Base-by-base conservation (phyloP, 306 rosid species). In the Potentilla sterilis region DNA sequence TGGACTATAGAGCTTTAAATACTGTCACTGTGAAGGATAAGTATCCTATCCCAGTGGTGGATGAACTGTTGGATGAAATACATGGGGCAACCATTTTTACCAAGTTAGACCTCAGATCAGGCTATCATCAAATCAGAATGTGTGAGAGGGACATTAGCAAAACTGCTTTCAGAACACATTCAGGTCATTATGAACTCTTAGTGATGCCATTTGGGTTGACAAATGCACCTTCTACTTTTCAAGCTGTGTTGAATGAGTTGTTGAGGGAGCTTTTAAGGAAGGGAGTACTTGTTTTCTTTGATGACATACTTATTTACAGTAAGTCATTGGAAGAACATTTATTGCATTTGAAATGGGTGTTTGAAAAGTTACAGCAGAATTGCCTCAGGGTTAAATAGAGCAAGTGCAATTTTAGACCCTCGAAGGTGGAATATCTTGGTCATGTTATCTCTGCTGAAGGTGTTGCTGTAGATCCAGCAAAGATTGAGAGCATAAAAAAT, bases 401-500 rank as follows among this genome's bases (percentile, higher is more conserved):
- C 0, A 43, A 67, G 15, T 67, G 72, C 8, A 4, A 9, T 10
- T 67, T 67, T 67, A 37, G 72, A 3, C 0, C 6, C 0, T 1
- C 1, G 1, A 1, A 1, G 0, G 19, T 67, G 0, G 54, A 44
- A 5, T 67, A 67, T 9, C 12, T 43, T 0, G 38, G 72, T 0
- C 72, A 67, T 0, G 2, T 12, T 0, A 67, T 67, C 6, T 4
- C 19, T 0, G n/a, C n/a, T n/a, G 2, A 1, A 13, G 11, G 12
- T 0, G 61, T 46, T 2, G 61, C 4, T 0, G 14, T 15, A 14
- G 43, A 70, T 70, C 59, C 42, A 0, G 0, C 0, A 0, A 70
- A 28, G 6, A 48, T 70, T 5, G 4, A 10, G 3, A 7, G 4
- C 2, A 28, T 70, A 0, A 0, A 3, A 0, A 0, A 28, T 0